Percentiles rank a stretch among this genome's conserved stretches.
These are phyloP conservation scores for Groenewaldozyma tartarivorans DNA, from an alignment of 805 yeast genomes.

Conservation along the genomic window DNA sequence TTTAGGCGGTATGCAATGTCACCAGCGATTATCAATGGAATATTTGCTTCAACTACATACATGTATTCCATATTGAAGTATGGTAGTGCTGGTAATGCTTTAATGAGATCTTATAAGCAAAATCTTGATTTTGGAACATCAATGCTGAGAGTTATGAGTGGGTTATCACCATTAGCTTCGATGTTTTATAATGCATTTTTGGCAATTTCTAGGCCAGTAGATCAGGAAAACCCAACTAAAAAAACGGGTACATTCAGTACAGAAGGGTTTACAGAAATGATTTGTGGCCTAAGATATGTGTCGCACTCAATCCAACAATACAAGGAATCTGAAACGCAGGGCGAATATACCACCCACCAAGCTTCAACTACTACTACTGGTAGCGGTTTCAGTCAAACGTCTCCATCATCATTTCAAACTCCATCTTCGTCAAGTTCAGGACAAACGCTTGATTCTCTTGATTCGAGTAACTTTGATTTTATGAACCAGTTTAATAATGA, in stretches of 20 bases:
- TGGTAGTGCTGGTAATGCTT: conserved; percentile 5
- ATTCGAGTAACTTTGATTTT: too few relatives aligned
- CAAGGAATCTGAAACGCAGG: background rate
- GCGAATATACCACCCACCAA: background rate
- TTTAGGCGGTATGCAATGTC: background rate
- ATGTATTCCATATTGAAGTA: conserved; percentile 8
- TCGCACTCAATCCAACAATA: background rate
- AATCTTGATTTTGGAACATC: conserved; percentile 8
- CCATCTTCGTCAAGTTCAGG: background rate
- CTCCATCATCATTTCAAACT: background rate
- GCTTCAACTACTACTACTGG: background rate
- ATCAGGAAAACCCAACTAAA: too few relatives aligned
- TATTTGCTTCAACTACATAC: conserved; percentile 11
- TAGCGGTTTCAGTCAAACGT: background rate
- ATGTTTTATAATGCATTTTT: conserved; percentile 6
- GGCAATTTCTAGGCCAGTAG: too few relatives aligned
- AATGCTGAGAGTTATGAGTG: conserved; percentile 4
- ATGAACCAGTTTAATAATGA: too few relatives aligned
- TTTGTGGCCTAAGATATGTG: background rate
- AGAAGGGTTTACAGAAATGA: background rate
- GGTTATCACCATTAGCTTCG: conserved; percentile 6
- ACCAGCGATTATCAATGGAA: background rate
- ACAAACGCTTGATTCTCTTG: background rate
- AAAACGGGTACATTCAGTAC: background rate
- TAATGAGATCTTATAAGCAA: conserved; percentile 5